A percentile compares a stretch with the other conserved stretches of the same genome.
Conservation (phyloP, 306 rosid species). For the Delonix regia region DNA sequence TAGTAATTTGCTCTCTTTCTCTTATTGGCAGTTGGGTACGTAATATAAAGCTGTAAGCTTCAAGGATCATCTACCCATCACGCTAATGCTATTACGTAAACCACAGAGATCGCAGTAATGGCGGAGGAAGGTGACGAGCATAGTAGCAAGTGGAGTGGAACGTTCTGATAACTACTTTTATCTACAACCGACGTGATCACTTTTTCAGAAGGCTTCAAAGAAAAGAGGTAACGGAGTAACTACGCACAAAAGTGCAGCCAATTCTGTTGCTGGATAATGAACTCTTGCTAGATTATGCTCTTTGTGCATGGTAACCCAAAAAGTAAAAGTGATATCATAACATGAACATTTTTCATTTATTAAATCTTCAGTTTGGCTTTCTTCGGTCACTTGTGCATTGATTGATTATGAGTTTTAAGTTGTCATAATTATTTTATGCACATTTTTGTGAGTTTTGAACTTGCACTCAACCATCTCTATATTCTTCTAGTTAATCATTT, state of each 20-base stretch:
- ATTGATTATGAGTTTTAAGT: neutral
- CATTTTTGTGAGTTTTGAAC: neutral
- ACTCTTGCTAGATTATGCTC: neutral
- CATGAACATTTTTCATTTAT: no score
- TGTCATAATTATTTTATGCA: neutral
- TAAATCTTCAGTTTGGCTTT: neutral
- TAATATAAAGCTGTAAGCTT: slow-evolving; percentile 37
- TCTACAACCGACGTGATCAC: slow-evolving; percentile 34
- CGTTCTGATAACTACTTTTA: slow-evolving; percentile 36
- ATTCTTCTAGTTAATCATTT: neutral
- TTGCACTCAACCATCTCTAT: neutral
- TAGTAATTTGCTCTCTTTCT: neutral
- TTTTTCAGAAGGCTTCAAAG: neutral
- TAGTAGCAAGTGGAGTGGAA: slow-evolving; percentile 34
- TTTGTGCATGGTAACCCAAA: neutral
- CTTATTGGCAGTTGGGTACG: slow-evolving; percentile 33
- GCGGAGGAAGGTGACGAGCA: slow-evolving; percentile 20
- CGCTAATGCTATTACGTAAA: slow-evolving; percentile 37
- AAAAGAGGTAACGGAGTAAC: neutral
- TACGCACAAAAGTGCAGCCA: neutral
- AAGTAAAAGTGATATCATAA: neutral
- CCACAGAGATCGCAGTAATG: neutral
- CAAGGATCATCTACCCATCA: slow-evolving; percentile 44
- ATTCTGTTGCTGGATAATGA: neutral
- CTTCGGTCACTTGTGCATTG: neutral